Evolutionary conservation across 371 early-diverging fungal species (phyloP).

Genomic region (Capillidium heterosporum): DNA sequence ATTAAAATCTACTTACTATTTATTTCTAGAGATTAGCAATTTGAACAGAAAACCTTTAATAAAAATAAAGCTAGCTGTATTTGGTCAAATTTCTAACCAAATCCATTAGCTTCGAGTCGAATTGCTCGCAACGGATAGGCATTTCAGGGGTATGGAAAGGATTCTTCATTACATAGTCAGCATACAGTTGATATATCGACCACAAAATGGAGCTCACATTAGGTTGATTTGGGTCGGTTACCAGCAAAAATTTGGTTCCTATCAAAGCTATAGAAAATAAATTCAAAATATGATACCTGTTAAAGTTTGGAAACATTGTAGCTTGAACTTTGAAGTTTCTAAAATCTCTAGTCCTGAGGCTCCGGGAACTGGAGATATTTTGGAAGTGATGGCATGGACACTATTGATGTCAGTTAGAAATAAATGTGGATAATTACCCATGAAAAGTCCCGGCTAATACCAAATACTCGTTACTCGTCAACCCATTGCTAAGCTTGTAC

Average conservation of each 20-base stretch:
- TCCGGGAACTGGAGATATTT: constrained; percentile 69
- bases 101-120: constrained; percentile 31
- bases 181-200: constrained; percentile 72
- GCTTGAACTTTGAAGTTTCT: constrained; percentile 75
- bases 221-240: constrained; percentile 57
- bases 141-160: constrained; percentile 97
- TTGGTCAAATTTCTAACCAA: too few species aligned
- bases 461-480: constrained; percentile 87
- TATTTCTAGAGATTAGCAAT: too few species aligned
- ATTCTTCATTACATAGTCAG: constrained; percentile 96
- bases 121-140: constrained; percentile 97
- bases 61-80: too few species aligned
- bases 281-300: constrained; percentile 41
- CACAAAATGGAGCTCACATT: constrained; percentile 52
- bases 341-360: constrained; percentile 79
- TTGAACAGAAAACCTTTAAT: too few species aligned
- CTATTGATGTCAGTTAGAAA: constrained; percentile 18
- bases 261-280: not conserved
- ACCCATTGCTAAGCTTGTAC: constrained; percentile 27
- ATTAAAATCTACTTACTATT: too few species aligned
- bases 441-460: constrained; percentile 95
- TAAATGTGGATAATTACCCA: constrained; percentile 31
- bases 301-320: constrained; percentile 81
- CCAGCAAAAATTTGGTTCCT: constrained; percentile 88
- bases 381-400: constrained; percentile 89